Evolutionary conservation across 2,329 filamentous ascomycete genomes (phyloP), one percentile per base, ranked within the genome.

Genomic region (Scedosporium aurantiacum): DNA sequence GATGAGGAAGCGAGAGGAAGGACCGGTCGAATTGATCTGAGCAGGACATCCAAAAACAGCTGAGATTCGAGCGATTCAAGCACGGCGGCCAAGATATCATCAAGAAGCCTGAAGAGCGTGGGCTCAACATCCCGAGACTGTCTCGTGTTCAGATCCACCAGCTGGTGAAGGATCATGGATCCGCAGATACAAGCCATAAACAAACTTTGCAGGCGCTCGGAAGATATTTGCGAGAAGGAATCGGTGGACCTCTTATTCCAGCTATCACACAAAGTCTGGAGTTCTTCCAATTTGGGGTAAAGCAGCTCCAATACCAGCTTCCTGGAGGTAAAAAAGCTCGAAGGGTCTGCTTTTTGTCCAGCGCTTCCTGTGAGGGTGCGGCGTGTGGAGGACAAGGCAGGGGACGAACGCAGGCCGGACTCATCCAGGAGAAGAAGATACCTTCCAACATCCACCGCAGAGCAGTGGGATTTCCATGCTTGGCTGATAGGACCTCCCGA

Each of bases 351-450:
- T 16, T 67, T 52, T n/a, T 62, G 61, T 5, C 56, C 55, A 8
- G 57, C 37, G 37, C 32, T 52, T 28, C 40, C 55, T 25, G 59
- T 41, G 27, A 45, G 59, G 12, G 37, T n/a, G 18, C 32, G 18
- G 8, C 56, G 50, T 12, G 21, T 56, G 25, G 50, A 57, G 14
- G 59, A 45, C 37, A 57, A 32, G 18, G 37, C 25, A 41, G 61
- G 56, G 27, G 55, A 45, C 7, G 32, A 62, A 61, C n/a, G 67
- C 63, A 16, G 32, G 14, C 60, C 28, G 4, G 65, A 45, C 28
- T 73, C 70, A 1, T 78, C 74, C 10, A 86, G 71, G 1, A 86
- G 74, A 2, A 87, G 72, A 4, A 86, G 73, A 64, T 86, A 87
- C 55, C 77, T 74, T 43, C 80, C 75, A 63, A 82, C 74, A 5